phyloP scores from a whole-genome alignment of 768 basidiomycete genomes.

The Tulasnella sp. region DNA sequence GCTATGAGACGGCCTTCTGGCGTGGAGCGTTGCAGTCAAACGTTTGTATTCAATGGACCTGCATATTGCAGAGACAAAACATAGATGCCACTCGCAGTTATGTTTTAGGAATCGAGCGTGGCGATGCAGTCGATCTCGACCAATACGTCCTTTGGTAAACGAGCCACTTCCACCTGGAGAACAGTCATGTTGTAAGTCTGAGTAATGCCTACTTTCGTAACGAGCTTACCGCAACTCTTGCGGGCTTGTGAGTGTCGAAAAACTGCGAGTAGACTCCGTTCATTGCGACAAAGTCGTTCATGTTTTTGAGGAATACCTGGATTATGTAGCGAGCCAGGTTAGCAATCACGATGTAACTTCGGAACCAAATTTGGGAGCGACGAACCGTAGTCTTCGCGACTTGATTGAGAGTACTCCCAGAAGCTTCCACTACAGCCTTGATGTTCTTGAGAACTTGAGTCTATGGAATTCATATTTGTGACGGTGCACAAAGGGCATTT shows the following conservation, averaged over 20 bases:
- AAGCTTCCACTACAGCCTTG: conserved; percentile 66
- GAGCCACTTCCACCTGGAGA: conserved; percentile 23
- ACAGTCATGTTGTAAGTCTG: not conserved
- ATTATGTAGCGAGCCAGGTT: not conserved
- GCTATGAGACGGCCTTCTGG: too few species aligned
- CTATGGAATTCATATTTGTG: too few species aligned
- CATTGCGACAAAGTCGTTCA: conserved; percentile 78
- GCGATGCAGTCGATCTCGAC: conserved; percentile 89
- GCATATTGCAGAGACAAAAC: not conserved
- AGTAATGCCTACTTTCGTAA: not conserved
- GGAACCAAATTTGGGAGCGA: conserved; percentile 13
- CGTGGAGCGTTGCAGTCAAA: too few species aligned
- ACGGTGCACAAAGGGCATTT: too few species aligned
- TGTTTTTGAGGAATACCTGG: conserved; percentile 82
- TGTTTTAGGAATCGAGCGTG: too few species aligned
- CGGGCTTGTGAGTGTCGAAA: conserved; percentile 87
- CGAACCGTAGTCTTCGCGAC: conserved; percentile 86
- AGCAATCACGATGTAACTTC: not conserved
- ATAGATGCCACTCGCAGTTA: not conserved
- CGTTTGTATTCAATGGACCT: not conserved
- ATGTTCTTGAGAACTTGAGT: conserved; percentile 79
- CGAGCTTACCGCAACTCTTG: conserved; percentile 59
- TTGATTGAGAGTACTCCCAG: conserved; percentile 61
- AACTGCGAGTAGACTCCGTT: conserved; percentile 72
- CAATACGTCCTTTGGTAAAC: conserved; percentile 81